phyloP scores from a whole-genome alignment of 257 asterid genomes.

The Rubia yunnanensis region DNA sequence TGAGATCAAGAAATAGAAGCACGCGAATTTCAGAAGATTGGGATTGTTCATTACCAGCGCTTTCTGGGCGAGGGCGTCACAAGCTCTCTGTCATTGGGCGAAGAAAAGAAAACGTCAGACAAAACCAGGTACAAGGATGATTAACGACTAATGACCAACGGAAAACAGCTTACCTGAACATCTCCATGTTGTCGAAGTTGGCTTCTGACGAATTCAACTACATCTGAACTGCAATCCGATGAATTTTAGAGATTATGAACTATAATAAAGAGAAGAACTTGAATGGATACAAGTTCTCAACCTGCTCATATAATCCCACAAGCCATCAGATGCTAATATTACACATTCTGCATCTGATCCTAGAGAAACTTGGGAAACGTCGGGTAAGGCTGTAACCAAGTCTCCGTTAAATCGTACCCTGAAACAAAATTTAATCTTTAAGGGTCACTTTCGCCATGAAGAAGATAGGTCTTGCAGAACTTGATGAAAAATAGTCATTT shows the following conservation, averaged over 20 bases:
- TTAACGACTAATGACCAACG: neutral
- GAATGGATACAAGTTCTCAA: neutral
- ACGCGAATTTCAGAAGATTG: neutral
- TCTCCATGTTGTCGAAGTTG: conserved; percentile 78
- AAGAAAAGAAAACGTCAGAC: conserved; percentile 11
- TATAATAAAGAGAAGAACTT: neutral
- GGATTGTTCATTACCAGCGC: conserved; percentile 55
- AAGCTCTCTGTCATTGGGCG: conserved; percentile 49
- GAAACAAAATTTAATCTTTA: conserved; percentile 8
- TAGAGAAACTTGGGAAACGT: conserved; percentile 60
- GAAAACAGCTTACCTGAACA: conserved; percentile 49
- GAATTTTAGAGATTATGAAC: neutral
- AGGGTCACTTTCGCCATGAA: neutral
- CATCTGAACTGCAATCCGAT: conserved; percentile 52
- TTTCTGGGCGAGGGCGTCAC: conserved; percentile 72
- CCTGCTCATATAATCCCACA: conserved; percentile 94
- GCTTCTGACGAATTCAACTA: conserved; percentile 54
- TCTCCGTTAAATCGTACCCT: conserved; percentile 63
- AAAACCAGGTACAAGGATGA: neutral
- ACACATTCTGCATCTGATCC: conserved; percentile 73
- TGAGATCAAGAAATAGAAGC: conserved; percentile 7
- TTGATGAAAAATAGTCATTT: too few relatives aligned
- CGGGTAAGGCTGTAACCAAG: conserved; percentile 71
- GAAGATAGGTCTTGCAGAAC: neutral
- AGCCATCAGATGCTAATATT: conserved; percentile 85